Conservation (phyloP, 1,139 yeast species). For the Taphrina populina region DNA sequence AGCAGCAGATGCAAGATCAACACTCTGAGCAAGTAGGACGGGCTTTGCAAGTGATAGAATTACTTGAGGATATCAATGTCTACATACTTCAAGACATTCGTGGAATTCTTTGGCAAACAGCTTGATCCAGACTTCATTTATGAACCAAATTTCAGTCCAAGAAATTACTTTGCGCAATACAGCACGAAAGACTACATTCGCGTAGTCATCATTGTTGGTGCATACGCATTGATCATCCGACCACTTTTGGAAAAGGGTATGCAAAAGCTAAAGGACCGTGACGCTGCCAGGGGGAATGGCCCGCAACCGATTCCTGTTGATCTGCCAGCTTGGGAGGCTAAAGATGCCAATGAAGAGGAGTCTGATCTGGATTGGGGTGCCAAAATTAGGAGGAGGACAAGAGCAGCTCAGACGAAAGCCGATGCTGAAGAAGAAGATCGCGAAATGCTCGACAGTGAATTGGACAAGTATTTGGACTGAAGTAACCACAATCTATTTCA, state of each 20-base stretch:
- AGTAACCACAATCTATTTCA: too few relatives aligned
- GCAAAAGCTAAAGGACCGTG: conserved; percentile 26
- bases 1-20: too few relatives aligned
- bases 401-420: conserved; percentile 23
- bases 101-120: conserved; percentile 28
- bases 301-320: conserved; percentile 32
- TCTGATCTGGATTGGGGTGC: conserved; percentile 30
- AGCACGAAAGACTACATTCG: conserved; percentile 17
- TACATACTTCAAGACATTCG: conserved; percentile 11
- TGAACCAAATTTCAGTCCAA: conserved; percentile 30
- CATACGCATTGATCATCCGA: conserved; percentile 28
- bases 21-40: too few relatives aligned
- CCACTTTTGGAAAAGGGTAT: conserved; percentile 26
- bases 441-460: conserved; percentile 29
- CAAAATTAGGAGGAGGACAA: conserved; percentile 12
- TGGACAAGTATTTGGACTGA: conserved; percentile 30
- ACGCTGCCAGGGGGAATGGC: conserved; percentile 18
- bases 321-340: conserved; percentile 29
- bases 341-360: conserved; percentile 14
- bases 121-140: conserved; percentile 29
- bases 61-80: neutral
- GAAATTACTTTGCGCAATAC: conserved; percentile 22
- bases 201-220: conserved; percentile 25
- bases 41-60: too few relatives aligned
- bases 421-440: conserved; percentile 23